These are phyloP conservation scores for Venturia asperata DNA, from an alignment of 2,329 filamentous ascomycete species.

Conservation along the genomic window DNA sequence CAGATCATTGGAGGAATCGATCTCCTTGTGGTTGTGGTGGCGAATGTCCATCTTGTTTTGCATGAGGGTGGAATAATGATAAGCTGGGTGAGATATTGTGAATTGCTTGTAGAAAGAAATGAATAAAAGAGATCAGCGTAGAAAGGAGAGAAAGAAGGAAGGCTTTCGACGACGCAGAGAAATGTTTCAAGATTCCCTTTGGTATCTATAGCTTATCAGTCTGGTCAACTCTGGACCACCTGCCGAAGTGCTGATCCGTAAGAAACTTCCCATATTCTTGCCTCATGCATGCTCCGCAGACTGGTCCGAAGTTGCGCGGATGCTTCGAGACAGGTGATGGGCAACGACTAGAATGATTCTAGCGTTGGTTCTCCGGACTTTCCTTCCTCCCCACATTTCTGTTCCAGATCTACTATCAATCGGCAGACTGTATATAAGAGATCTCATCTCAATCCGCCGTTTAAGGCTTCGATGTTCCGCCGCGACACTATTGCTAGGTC, in stretches of 20 bases:
- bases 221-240: not conserved
- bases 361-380: not conserved
- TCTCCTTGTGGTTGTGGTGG: not conserved
- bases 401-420: not conserved
- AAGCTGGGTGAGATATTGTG: not conserved
- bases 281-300: not conserved
- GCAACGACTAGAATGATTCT: not conserved
- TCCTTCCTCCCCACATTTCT: not conserved
- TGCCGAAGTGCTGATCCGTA: not conserved
- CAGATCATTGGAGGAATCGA: not conserved
- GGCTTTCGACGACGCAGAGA: not conserved
- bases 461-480: not conserved
- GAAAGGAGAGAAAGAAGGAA: not conserved
- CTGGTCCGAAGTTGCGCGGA: not conserved
- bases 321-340: not conserved
- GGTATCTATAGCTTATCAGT: not conserved
- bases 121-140: not conserved
- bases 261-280: not conserved
- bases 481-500: not conserved
- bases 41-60: not conserved
- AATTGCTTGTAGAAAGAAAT: not conserved
- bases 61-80: not conserved
- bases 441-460: not conserved
- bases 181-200: not conserved
- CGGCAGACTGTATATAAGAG: not conserved